Percentiles rank a stretch among this genome's conserved stretches.
Conservation (phyloP, 768 basidiomycete species). For the Kondoa malvinella region DNA sequence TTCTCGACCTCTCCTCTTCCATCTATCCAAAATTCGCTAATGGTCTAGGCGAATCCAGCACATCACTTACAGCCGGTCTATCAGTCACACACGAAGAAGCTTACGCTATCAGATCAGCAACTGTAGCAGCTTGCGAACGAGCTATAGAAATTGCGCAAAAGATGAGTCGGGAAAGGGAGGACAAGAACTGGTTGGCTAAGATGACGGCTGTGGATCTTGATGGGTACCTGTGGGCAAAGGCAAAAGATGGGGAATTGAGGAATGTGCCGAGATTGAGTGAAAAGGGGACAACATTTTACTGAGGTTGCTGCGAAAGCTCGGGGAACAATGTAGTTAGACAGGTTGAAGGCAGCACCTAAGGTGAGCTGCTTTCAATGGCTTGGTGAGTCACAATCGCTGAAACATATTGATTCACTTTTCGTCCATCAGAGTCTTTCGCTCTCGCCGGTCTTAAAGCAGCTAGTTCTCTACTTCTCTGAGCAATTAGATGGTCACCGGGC, state of each 20-base stretch:
- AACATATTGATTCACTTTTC: too few relatives aligned
- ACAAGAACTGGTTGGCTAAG: slow-evolving; percentile 10
- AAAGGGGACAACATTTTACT: slow-evolving; percentile 10
- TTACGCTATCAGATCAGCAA: slow-evolving; percentile 16
- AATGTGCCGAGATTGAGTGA: slow-evolving; percentile 12
- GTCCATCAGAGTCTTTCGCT: too few relatives aligned
- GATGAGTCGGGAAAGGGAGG: slow-evolving; percentile 1
- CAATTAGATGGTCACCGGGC: too few relatives aligned
- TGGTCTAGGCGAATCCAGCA: slow-evolving; percentile 9
- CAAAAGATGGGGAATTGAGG: slow-evolving; percentile 10
- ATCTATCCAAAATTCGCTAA: slow-evolving; percentile 9
- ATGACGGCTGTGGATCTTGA: slow-evolving; percentile 13
- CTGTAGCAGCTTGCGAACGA: slow-evolving; percentile 11
- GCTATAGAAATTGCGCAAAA: slow-evolving; percentile 6
- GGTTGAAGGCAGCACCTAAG: too few relatives aligned
- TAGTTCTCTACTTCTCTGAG: too few relatives aligned
- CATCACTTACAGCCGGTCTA: slow-evolving; percentile 5
- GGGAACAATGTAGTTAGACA: too few relatives aligned
- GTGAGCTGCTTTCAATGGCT: too few relatives aligned
- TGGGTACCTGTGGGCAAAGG: slow-evolving; percentile 13
- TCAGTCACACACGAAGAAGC: slow-evolving; percentile 13
- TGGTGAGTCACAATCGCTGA: too few relatives aligned
- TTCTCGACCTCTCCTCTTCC: slow-evolving; percentile 8
- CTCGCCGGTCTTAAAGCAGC: too few relatives aligned
- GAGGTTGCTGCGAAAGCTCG: too few relatives aligned